Base-by-base conservation (phyloP, 352 stramenopile genomes). In the Plasmopara viticola region DNA sequence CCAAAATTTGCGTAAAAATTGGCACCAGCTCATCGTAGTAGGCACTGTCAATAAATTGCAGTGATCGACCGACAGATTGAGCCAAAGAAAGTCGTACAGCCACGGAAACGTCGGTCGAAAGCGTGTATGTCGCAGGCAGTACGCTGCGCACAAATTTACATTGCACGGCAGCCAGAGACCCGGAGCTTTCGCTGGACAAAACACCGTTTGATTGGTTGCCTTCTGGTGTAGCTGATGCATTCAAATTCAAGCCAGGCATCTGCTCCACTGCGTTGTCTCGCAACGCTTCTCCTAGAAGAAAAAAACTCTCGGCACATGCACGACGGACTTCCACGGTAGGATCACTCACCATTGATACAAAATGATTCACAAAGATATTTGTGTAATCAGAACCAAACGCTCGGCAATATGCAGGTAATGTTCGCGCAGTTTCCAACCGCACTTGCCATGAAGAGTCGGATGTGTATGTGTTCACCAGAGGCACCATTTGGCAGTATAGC, bases 371-470 rank as follows among this genome's bases (percentile, higher is more conserved):
- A 52, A 95, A 82, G 13, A 95, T 69, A 42, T 95, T 82, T 15
- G 72, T 78, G 61, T 93, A 93, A 39, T 93, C 82, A 1, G 44
- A 48, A 29, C 84, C 84, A 56, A 95, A 92, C 7, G 74, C 79
- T 58, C 73, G 56, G 39, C 79, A 88, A 41, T 93, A 90, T n/a
- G 64, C 60, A 33, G 80, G 80, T 18, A 95, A 68, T 10, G 78
- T 90, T 15, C 74, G 68, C 10, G 82, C 78, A 17, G 75, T 82
- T 53, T 95, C 78, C 8, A 93, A 58, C 18, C 84, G 82, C 31
- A 95, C 82, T 70, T 95, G 84, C 84, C 84, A 95, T 13, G 83
- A 92, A 9, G 80, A 85, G 40, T 95, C 84, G 10, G 79, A 90
- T 18, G 78, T 87, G 64, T 91, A 93, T 31, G 80, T 89, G 64